Evolutionary conservation across 2,329 filamentous ascomycete species (phyloP).

Genomic region (Diaporthe caulivora): DNA sequence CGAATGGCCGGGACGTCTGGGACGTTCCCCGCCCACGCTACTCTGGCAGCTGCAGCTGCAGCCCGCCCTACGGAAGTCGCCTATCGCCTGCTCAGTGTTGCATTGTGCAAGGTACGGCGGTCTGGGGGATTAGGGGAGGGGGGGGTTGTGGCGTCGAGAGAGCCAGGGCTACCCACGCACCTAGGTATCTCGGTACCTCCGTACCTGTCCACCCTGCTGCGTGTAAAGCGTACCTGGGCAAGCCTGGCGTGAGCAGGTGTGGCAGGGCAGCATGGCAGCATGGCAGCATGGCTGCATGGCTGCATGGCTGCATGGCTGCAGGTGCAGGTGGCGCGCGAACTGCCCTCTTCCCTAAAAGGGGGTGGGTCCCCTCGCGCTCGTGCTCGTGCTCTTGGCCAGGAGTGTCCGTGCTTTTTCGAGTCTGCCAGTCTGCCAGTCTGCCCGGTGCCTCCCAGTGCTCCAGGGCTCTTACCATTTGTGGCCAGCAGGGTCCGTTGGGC

Average conservation of each 20-base stretch:
- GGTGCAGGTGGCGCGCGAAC: conserved; percentile 31
- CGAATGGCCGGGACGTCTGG: conserved; percentile 39
- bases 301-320: too few relatives aligned
- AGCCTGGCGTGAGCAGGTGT: background rate
- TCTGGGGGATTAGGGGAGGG: background rate
- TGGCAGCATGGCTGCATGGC: too few relatives aligned
- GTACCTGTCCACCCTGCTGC: too few relatives aligned
- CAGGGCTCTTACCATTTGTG: conserved; percentile 12
- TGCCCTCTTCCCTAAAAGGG: conserved; percentile 29
- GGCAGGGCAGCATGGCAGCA: conserved; percentile 11
- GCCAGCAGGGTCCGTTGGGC: background rate
- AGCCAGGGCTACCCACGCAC: too few relatives aligned
- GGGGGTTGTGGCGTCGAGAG: conserved; percentile 10
- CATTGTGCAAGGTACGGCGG: conserved; percentile 30
- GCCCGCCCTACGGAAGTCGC: conserved; percentile 39
- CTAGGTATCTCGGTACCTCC: too few relatives aligned
- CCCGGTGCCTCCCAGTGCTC: background rate
- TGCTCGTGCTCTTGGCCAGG: conserved; percentile 7
- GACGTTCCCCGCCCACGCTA: conserved; percentile 38
- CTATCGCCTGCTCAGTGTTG: conserved; percentile 32
- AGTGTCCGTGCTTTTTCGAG: conserved; percentile 5
- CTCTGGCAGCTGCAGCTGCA: conserved; percentile 32
- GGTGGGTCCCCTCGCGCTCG: conserved; percentile 18
- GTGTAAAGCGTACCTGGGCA: background rate
- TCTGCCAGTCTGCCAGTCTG: too few relatives aligned